Evolutionary conservation across 1,139 yeast genomes (phyloP), one percentile per base, ranked within the genome.

Genomic region (Yamadazyma dushanensis): DNA sequence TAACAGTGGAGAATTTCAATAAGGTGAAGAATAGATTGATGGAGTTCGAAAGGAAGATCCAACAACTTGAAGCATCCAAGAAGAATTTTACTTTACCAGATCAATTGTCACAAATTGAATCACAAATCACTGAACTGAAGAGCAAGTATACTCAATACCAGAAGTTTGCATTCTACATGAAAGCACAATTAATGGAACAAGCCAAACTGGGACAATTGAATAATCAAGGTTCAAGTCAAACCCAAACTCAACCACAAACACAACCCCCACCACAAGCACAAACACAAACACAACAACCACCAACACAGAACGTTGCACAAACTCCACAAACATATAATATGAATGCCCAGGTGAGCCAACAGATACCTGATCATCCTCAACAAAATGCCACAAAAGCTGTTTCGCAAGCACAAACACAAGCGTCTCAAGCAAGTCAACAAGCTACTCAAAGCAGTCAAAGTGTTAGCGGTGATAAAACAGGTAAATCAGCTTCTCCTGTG

Each of bases 31-130:
- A 57, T 7, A 53, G 65, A 24, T 51, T 70, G 21, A 59, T 55
- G 31, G 77, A 70, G 34, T 66, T 74, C 38, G 72, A 70, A 34
- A 61, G 70, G 25, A 75, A 70, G 42, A 52, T 59, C 16, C 56
- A 59, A 33, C 51, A 45, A 19, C 45, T 61, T 10, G 57, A 54
- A 32, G 61, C 56, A 23, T 53, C 57, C 14, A 56, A 57, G 37
- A 51, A 50, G 28, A 47, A 50, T 21, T 57, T 55, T n/a, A 52
- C 50, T 23, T 43, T 57, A 31, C 53, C 60, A 3, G 64, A 63
- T 10, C 70, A 67, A 45, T 44, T 51, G 28, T 51, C 60, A 3
- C 56, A 57, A 13, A 56, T 68, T 7, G 74, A 70, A 27, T 53
- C 56, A 32, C 66, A 67, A 46, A 53, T 67, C 25, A 53, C 55